Conservation (phyloP, 306 rosid species). For the Vigna nakashimae region DNA sequence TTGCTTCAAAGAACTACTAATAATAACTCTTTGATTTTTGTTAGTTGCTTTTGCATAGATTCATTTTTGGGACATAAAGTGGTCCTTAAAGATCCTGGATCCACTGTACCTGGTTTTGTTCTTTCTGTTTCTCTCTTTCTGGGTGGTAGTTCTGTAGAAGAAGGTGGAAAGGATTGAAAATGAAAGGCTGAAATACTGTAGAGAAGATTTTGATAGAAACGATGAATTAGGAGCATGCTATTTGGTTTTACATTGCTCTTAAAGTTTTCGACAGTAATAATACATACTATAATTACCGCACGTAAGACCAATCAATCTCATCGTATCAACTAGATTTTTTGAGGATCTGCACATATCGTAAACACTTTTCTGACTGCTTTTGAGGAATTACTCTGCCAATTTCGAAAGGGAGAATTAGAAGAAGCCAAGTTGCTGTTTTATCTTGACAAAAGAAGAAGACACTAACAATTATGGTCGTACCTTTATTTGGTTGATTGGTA, state of each 20-base stretch:
- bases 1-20: neutral
- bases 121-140: constrained; percentile 13
- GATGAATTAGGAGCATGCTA: constrained; percentile 28
- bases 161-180: constrained; percentile 20
- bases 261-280: neutral
- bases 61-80: constrained; percentile 12
- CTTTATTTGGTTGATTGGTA: neutral
- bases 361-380: neutral
- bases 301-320: constrained; percentile 34
- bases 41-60: neutral
- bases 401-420: neutral
- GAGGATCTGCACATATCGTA: neutral
- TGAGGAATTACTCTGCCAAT: constrained; percentile 11
- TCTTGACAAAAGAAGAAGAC: constrained; percentile 2
- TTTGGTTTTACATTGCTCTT: constrained; percentile 12
- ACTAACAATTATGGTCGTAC: neutral
- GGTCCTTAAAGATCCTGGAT: constrained; percentile 37
- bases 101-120: constrained; percentile 19
- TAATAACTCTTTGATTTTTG: neutral
- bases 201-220: constrained; percentile 38
- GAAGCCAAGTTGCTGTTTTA: constrained; percentile 19
- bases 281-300: neutral
- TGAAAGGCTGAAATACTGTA: constrained; percentile 5
- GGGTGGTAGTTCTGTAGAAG: constrained; percentile 21
- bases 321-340: constrained; percentile 44